Evolutionary conservation across 192 early-diverging fungal genomes (phyloP).

Genomic region (Coemansia sp.): DNA sequence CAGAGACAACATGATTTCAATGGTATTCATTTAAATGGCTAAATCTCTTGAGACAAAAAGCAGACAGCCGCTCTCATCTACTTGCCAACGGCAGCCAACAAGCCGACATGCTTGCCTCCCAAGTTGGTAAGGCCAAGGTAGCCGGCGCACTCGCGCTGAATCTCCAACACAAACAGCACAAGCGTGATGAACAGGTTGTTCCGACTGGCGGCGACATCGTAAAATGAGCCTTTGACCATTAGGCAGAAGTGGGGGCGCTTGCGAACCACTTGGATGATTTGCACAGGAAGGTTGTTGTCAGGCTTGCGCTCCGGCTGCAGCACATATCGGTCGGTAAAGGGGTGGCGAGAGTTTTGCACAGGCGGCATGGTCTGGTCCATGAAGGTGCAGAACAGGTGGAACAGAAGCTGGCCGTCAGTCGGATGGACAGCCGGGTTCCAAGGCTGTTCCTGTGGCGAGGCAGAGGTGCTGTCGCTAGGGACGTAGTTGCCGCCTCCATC

Average conservation of each 20-base stretch:
- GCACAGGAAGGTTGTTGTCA: slow-evolving; percentile 48
- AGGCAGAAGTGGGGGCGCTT: slow-evolving; percentile 57
- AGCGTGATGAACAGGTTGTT: slow-evolving; percentile 51
- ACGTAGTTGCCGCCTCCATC: slow-evolving; percentile 36
- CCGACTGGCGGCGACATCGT: slow-evolving; percentile 56
- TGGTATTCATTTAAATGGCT: too few species aligned
- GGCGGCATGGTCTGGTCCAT: slow-evolving; percentile 60
- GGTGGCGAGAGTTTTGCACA: slow-evolving; percentile 46
- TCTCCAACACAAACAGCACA: slow-evolving; percentile 57
- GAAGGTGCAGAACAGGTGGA: slow-evolving; percentile 62
- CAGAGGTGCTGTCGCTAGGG: not conserved
- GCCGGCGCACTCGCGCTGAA: slow-evolving; percentile 56
- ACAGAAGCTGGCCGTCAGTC: slow-evolving; percentile 59
- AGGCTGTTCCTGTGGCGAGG: slow-evolving; percentile 10
- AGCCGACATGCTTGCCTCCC: slow-evolving; percentile 53
- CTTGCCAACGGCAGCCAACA: slow-evolving; percentile 55
- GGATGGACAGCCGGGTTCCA: slow-evolving; percentile 44
- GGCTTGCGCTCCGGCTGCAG: slow-evolving; percentile 54
- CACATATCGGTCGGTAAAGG: slow-evolving; percentile 59
- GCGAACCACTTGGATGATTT: slow-evolving; percentile 59
- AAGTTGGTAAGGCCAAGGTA: slow-evolving; percentile 60
- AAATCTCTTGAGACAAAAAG: not conserved
- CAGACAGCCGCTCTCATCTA: not conserved
- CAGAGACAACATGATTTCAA: too few species aligned
- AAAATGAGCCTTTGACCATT: slow-evolving; percentile 55